A percentile compares a stretch with the other conserved stretches of the same genome.
phyloP scores from a whole-genome alignment of 2,329 filamentous ascomycete genomes.

The Scytalidium sp. region DNA sequence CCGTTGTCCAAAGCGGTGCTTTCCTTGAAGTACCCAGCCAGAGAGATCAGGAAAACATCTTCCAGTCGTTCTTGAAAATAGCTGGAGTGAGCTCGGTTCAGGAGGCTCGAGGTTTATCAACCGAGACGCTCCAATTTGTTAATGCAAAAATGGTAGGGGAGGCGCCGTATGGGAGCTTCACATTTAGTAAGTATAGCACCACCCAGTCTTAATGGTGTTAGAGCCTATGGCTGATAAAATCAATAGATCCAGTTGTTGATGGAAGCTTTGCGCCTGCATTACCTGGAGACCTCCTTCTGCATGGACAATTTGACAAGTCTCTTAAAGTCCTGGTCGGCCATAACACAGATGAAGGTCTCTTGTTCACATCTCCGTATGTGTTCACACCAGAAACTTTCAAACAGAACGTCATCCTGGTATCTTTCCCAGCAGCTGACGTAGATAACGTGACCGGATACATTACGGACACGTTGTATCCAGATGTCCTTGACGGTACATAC shows the following conservation, averaged over 20 bases:
- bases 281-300: background rate
- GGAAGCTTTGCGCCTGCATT: background rate
- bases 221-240: slow-evolving; percentile 16
- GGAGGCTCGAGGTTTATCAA: slow-evolving; percentile 20
- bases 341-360: slow-evolving; percentile 6
- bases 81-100: slow-evolving; percentile 29
- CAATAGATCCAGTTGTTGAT: slow-evolving; percentile 1
- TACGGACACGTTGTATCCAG: slow-evolving; percentile 1
- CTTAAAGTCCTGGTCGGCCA: slow-evolving; percentile 5
- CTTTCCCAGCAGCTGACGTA: background rate
- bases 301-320: background rate
- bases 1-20: slow-evolving; percentile 26
- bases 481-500: slow-evolving; percentile 1
- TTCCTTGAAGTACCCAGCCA: slow-evolving; percentile 12
- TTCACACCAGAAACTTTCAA: slow-evolving; percentile 9
- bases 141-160: slow-evolving; percentile 29
- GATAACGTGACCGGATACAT: background rate
- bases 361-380: slow-evolving; percentile 7
- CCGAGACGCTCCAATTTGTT: slow-evolving; percentile 7
- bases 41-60: slow-evolving; percentile 12
- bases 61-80: slow-evolving; percentile 27
- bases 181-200: slow-evolving; percentile 23
- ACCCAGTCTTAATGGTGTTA: background rate
- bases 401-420: background rate
- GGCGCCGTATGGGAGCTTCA: slow-evolving; percentile 37